phyloP scores from a whole-genome alignment of 352 stramenopile genomes.

The Blastocystis sp. region DNA sequence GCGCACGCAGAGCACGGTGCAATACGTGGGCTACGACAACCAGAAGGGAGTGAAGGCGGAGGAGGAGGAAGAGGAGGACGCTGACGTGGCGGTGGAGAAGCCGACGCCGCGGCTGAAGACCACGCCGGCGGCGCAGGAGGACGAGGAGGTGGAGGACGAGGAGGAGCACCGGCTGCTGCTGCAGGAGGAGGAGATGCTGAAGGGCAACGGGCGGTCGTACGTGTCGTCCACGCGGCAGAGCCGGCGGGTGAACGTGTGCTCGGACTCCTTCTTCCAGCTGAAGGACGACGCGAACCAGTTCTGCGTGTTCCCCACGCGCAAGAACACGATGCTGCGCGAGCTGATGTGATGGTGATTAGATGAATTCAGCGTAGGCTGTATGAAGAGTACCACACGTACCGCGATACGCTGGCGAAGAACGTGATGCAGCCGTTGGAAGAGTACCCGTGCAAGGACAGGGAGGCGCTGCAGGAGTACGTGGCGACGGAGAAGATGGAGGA shows the following conservation, averaged over 20 bases:
- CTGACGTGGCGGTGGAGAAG: background rate
- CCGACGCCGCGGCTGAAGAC: background rate
- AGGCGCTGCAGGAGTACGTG: constrained; percentile 10
- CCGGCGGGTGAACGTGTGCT: background rate
- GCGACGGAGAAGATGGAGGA: constrained; percentile 7
- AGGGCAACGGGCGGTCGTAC: background rate
- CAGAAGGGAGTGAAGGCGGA: background rate
- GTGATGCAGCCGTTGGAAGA: constrained; percentile 4
- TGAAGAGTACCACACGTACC: constrained; percentile 13
- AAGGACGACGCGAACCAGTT: constrained; percentile 11
- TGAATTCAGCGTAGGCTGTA: background rate
- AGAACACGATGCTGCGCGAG: constrained; percentile 6
- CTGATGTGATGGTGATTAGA: background rate
- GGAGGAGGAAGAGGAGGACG: constrained; percentile 42
- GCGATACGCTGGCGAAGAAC: background rate
- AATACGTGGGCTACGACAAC: constrained; percentile 36
- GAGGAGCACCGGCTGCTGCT: background rate
- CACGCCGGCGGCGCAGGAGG: background rate
- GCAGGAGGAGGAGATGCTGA: background rate
- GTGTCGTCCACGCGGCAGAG: background rate
- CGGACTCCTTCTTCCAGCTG: background rate
- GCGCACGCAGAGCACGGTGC: constrained; percentile 54
- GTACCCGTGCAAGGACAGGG: constrained; percentile 47
- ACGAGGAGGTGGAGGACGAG: background rate
- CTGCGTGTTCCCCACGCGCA: constrained; percentile 1